Percentiles rank a stretch among this genome's conserved stretches.
phyloP scores from a whole-genome alignment of 2,329 filamentous ascomycete species.

The Cladophialophora immunda region DNA sequence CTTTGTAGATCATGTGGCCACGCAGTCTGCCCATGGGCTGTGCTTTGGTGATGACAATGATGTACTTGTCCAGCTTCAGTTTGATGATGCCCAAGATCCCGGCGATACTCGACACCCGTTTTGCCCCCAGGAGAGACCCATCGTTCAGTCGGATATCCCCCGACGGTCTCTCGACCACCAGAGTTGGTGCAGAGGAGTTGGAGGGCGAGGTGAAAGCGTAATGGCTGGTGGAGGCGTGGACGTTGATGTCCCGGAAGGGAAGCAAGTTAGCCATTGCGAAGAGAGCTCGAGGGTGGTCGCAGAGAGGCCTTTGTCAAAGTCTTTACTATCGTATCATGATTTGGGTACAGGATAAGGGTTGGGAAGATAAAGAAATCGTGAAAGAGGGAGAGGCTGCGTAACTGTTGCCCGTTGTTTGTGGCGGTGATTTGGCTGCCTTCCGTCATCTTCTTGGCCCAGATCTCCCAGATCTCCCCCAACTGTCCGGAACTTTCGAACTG shows the following conservation, averaged over 20 bases:
- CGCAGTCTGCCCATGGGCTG: conserved; percentile 89
- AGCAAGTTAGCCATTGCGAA: conserved; percentile 50
- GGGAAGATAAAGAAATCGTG: background rate
- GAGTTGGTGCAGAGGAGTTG: conserved; percentile 83
- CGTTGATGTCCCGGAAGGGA: conserved; percentile 95
- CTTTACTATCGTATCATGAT: conserved; percentile 20
- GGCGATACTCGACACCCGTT: conserved; percentile 91
- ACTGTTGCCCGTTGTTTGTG: background rate
- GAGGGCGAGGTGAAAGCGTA: conserved; percentile 98
- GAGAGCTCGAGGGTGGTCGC: conserved; percentile 1
- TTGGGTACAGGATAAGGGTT: background rate
- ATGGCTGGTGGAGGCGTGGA: conserved; percentile 88
- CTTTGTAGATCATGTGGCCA: conserved; percentile 95
- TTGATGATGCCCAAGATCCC: conserved; percentile 95
- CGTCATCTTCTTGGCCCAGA: background rate
- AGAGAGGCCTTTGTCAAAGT: conserved; percentile 15
- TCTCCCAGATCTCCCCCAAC: background rate
- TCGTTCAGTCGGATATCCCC: conserved; percentile 88
- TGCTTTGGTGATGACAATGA: conserved; percentile 94
- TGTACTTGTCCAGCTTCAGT: conserved; percentile 94
- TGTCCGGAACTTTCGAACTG: background rate
- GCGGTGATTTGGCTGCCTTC: background rate
- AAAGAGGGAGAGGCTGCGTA: background rate
- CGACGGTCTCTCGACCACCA: conserved; percentile 90
- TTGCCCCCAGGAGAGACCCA: conserved; percentile 76